Evolutionary conservation across 345 rosid genomes (phyloP), one percentile per base, ranked within the genome.

Genomic region (Aethionema arabicum): DNA sequence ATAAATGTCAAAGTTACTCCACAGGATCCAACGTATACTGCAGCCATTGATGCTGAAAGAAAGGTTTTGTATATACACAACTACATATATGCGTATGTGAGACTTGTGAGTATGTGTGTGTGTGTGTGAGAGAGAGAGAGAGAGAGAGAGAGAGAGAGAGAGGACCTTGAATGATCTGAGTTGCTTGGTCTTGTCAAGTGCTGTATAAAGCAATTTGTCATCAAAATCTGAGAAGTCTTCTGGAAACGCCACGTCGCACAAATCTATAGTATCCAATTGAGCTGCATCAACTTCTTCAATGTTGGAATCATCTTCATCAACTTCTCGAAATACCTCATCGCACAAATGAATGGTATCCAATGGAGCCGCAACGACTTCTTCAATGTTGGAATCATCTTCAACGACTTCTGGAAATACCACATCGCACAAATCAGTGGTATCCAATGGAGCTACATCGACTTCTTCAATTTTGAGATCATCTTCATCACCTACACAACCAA

Each of bases 91-190:
- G 27, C 27, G 27, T 2, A 21, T 21, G 27, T 21, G n/a, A n/a
- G n/a, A n/a, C n/a, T n/a, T n/a, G 27, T 21, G 27, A 1, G 2
- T 21, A 21, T 21, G 27, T 42, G 14, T 32, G n/a, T 37, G 45
- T 47, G 11, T 27, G 5, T 31, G 57, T 11, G 65, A 32, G 61
- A 49, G 66, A 38, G 29, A 39, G 32, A 31, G 68, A 63, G 36
- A 65, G 59, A 59, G 43, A n/a, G 65, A 32, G 61, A 49, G 66
- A 38, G 29, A 39, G 32, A 31, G 68, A 63, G 36, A 65, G 59
- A 59, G 43, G 29, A 91, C 98, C 95, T 83, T 88, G 76, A 77
- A 80, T 40, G 95, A 81, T 79, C 86, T 78, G 70, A 59, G 70
- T 29, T 70, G 82, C 38, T 10, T 69, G 35, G 72, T 73, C 67